Evolutionary conservation across 1,284 basidiomycete genomes (phyloP), one percentile per base, ranked within the genome.

Genomic region (Naganishia albida): DNA sequence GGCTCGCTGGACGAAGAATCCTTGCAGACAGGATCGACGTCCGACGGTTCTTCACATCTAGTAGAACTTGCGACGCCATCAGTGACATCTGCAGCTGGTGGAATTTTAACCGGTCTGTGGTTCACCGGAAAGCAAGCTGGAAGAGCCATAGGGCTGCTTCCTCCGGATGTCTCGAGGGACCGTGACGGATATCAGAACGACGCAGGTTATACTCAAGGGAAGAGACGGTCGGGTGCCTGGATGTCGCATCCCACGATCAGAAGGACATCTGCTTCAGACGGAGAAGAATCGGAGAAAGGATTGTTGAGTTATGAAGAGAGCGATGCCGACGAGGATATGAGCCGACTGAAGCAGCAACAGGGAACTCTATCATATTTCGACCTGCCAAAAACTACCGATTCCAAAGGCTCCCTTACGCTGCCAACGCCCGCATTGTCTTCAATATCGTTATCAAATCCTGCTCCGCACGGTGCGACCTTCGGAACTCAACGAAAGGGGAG

Each of bases 351-450:
- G 44, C 65, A 4, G 65, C 62, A 28, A 44, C 57, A 12, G 46
- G 74, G 8, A 73, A 75, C 1, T 70, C 74, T 3, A 72, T 74
- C 4, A 71, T 76, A 15, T 72, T 75, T 34, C 70, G 72, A 15
- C 67, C 70, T 20, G 46, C 68, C 39, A 48, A 69, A 28, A 56
- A 63, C 53, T 3, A 53, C 42, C 43, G 39, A 39, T 23, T n/a
- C 43, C 54, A 26, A 40, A 51, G 59, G n/a, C n/a, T 53, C 46
- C 3, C 66, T 68, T 2, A 67, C 71, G 7, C 66, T 80, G 4
- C 78, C 78, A 4, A 80, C 79, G 1, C 79, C 79, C 2, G 77
- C 78, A 0, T 67, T 80, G 10, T 78, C 77, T 0, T 62, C 74
- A 1, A 70, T 70, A 40, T 77, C 75, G 0, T 67, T 80, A 8